Evolutionary conservation across 257 asterid species (phyloP), one percentile per base, ranked within the genome.

Genomic region (Plantago elongata): DNA sequence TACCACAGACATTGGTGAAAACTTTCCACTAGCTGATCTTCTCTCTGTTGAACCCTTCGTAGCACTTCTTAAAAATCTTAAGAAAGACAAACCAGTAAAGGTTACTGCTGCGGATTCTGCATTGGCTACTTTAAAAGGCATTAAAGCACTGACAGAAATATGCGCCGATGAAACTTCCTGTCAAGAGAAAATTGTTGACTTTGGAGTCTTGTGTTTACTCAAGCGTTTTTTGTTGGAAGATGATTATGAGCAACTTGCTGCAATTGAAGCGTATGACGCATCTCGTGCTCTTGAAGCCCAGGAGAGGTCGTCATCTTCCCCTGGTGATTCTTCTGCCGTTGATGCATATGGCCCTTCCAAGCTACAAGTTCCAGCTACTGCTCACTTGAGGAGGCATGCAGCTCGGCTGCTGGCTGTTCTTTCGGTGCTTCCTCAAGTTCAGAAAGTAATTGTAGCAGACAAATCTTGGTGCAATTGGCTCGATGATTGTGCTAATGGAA

Each of bases 221-320:
- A 82, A 90, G 69, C 97, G 99, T 62, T 75, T 83, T 61, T 77
- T 93, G 70, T 74, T 93, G 69, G 95, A 87, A 70, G 99, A 93
- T 76, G 99, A 93, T 81, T 93, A 81, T 72, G 99, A 93, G 72
- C 97, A 89, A 69, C 83, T 93, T 57, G 91, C 99, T 77, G 99
- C 97, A 38, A 79, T 93, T 65, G 97, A 93, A 87, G 99, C 97
- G 50, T 93, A 93, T 77, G 96, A 89, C 78, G 99, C 95, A 67
- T 89, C 99, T 11, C 84, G 95, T 55, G 88, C 83, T 54, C 72
- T 69, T 14, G 96, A 89, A 69, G 80, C 85, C 30, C 90, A 78
- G 66, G 88, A 89, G 64, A 75, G 79, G 59, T 69, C 22, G 13
- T 67, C 84, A 47, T 67, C 86, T 44, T 81, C 77, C 55, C 57